A percentile compares a stretch with the other conserved stretches of the same genome.
Conservation (phyloP, 176 grass and related monocot genomes). For the Coix lacrymajobi region DNA sequence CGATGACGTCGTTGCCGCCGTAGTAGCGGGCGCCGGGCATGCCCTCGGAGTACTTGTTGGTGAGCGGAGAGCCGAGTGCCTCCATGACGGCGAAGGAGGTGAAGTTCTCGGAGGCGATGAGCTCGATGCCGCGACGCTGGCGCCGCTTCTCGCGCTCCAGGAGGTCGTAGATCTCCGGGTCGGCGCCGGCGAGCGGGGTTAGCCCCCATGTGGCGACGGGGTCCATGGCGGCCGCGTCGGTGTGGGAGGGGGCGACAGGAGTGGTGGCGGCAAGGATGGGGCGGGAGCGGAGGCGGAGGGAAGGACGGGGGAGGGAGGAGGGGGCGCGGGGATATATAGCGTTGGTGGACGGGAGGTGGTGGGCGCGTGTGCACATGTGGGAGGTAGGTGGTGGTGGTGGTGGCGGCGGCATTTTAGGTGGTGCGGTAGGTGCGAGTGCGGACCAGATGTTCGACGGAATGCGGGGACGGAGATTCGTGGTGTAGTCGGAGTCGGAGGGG, state of each 20-base stretch:
- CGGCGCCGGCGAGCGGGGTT: constrained; percentile 42
- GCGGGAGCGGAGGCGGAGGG: neutral
- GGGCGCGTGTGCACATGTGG: constrained; percentile 22
- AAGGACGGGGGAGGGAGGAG: neutral
- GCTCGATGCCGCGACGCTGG: constrained; percentile 92
- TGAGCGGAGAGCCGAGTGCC: constrained; percentile 82
- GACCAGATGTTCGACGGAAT: neutral
- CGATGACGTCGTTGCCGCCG: constrained; percentile 94
- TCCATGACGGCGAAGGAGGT: constrained; percentile 98
- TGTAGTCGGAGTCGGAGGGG: neutral
- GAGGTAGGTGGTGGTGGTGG: neutral
- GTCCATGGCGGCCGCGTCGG: constrained; percentile 48
- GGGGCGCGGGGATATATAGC: constrained; percentile 34
- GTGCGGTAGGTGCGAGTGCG: constrained; percentile 4
- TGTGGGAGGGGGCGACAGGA: neutral
- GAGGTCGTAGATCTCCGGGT: constrained; percentile 68
- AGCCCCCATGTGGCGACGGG: constrained; percentile 70
- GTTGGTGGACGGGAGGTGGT: constrained; percentile 8
- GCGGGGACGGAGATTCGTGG: neutral
- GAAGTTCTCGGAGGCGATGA: constrained; percentile 99
- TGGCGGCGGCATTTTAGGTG: neutral
- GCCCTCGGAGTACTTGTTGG: constrained; percentile 99
- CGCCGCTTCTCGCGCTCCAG: constrained; percentile 94
- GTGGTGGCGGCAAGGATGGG: neutral
- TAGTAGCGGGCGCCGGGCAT: constrained; percentile 93